These are phyloP conservation scores for Urtica urens DNA, from an alignment of 306 rosid genomes.

Conservation along the genomic window DNA sequence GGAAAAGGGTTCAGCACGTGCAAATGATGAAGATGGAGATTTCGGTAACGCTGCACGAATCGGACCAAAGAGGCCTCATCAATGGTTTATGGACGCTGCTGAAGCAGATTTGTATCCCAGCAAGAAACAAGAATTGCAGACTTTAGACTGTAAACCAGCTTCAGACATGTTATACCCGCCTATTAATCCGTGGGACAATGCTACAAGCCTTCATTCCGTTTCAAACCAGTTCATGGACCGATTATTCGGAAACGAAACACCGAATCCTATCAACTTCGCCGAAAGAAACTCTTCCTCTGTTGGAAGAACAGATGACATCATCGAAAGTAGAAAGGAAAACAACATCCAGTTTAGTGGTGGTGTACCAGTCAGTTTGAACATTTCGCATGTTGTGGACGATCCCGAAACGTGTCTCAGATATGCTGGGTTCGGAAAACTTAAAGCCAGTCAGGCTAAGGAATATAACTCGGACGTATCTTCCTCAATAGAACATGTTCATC, in stretches of 20 bases:
- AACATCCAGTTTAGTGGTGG: constrained; percentile 40
- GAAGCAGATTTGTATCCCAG: constrained; percentile 50
- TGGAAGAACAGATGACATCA: constrained; percentile 38
- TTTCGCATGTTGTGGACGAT: constrained; percentile 47
- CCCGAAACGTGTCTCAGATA: constrained; percentile 43
- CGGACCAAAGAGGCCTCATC: constrained; percentile 62
- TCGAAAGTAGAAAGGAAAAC: constrained; percentile 36
- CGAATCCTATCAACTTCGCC: constrained; percentile 31
- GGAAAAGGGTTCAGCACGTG: constrained; percentile 42
- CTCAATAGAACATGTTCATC: no score
- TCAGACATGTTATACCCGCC: constrained; percentile 39
- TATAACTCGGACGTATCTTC: constrained; percentile 23
- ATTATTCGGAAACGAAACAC: constrained; percentile 50
- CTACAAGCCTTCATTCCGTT: constrained; percentile 40
- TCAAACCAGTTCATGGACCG: constrained; percentile 45
- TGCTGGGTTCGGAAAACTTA: constrained; percentile 44
- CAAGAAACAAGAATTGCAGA: constrained; percentile 62
- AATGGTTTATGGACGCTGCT: constrained; percentile 59
- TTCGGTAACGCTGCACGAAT: constrained; percentile 43
- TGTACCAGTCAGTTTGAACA: constrained; percentile 46
- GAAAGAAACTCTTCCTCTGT: constrained; percentile 41
- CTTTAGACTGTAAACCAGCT: constrained; percentile 44
- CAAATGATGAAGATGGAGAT: constrained; percentile 33
- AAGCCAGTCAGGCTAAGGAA: constrained; percentile 45
- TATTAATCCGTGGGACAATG: constrained; percentile 55